Base-by-base conservation (phyloP, 495 filamentous ascomycete species). In the Parathielavia hyrcaniae region DNA sequence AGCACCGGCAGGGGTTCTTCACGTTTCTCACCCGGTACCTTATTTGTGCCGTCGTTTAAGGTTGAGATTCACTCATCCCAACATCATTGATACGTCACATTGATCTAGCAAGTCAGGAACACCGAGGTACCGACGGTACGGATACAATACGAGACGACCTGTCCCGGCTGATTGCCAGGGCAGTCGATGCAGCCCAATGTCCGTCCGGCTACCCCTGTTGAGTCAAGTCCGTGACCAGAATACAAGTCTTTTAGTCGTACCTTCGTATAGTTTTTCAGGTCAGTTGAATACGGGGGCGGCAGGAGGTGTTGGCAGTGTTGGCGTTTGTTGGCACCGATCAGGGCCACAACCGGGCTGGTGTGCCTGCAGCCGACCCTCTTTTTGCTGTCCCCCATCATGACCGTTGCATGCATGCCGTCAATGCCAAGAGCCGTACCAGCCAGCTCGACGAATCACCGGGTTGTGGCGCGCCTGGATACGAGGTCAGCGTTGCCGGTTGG, bases 391-490 rank as follows among this genome's bases (percentile, higher is more conserved):
- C 13, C 20, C 8, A 1, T 41, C 50, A n/a, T 17, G 38, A 43
- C 52, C 52, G 52, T 54, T 54, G n/a, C 39, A 52, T 45, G 52
- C 54, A 57, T 6, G 10, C 40, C 36, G 46, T 40, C 45, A 43
- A 49, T 51, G 55, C 55, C 55, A 57, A 57, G 47, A 22, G 11
- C 13, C 2, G 1, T 36, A 20, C 22, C 35, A 35, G 5, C 23
- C 22, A 10, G 4, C 11, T 17, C 9, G 41, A 17, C 52, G 40
- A 55, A 55, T 55, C 41, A 53, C n/a, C 30, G 22, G 5, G 9
- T 11, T 35, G 55, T 57, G 55, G 55, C 55, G 55, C n/a, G 9
- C 39, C 3, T 13, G 5, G 44, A 57, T 57, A 57, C 55, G 55
- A 57, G 55, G 23, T 51, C 19, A n/a, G 47, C 38, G 17, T 17